A percentile compares a stretch with the other conserved stretches of the same genome.
phyloP scores from a whole-genome alignment of 441 rosid species.

The Erodium moschatum region DNA sequence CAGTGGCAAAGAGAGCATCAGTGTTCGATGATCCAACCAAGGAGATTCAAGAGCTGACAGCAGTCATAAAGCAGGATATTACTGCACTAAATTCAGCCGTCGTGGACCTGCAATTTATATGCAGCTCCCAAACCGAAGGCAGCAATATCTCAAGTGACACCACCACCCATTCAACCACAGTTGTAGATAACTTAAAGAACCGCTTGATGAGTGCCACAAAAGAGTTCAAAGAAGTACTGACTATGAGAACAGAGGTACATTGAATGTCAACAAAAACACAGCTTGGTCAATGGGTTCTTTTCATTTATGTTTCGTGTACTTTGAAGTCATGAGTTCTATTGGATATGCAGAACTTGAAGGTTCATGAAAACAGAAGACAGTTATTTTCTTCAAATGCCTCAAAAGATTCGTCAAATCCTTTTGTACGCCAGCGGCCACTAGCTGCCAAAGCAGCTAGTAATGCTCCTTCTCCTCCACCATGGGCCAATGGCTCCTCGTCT shows the following conservation, averaged over 20 bases:
- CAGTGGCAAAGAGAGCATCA: constrained; percentile 86
- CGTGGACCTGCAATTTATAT: constrained; percentile 70
- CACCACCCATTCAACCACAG: constrained; percentile 71
- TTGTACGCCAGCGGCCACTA: constrained; percentile 83
- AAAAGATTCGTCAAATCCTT: constrained; percentile 78
- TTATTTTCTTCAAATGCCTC: constrained; percentile 64
- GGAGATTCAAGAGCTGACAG: constrained; percentile 88
- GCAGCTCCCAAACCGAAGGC: constrained; percentile 60
- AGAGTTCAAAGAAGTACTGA: constrained; percentile 84
- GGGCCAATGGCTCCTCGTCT: constrained; percentile 68
- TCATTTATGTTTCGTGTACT: background rate
- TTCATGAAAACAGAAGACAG: constrained; percentile 84
- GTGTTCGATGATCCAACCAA: constrained; percentile 86
- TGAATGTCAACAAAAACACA: constrained; percentile 3
- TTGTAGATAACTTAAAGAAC: constrained; percentile 54
- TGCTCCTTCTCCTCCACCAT: constrained; percentile 62
- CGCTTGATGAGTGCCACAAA: constrained; percentile 71
- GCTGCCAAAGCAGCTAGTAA: constrained; percentile 49
- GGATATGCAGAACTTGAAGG: constrained; percentile 63
- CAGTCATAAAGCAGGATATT: constrained; percentile 86
- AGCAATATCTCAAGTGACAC: constrained; percentile 65
- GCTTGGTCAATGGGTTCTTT: constrained; percentile 8
- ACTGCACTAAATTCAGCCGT: constrained; percentile 80
- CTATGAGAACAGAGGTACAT: constrained; percentile 78
- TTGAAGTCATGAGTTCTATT: constrained; percentile 5